Base-by-base conservation (phyloP, 805 yeast genomes). In the Sungouiozyma intestinalis region DNA sequence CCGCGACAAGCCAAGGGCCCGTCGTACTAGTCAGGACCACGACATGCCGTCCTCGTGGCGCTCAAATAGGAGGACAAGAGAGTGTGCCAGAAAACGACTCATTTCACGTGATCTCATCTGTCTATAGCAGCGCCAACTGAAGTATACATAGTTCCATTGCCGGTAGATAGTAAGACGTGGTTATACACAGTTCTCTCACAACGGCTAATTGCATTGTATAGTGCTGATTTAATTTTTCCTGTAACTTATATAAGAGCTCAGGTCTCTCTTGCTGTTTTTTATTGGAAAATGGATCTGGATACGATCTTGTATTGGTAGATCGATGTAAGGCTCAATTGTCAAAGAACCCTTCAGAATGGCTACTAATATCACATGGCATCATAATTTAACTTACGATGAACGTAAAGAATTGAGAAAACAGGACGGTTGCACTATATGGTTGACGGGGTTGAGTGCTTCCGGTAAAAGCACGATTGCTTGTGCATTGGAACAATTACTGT, bases 381-480 rank as follows among this genome's bases (percentile, higher is more conserved):
- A 77, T 52, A 90, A 92, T 58, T 69, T 90, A 53, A 79, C 92
- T 17, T 86, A 82, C 63, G 79, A 71, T 16, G 95, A 90, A 67
- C 83, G 97, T 57, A 66, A 75, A 38, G 65, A 61, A 21, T 66
- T 84, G 43, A 76, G 85, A 47, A 78, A 79, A 45, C 97, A 88
- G 67, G 71, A 73, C 40, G 97, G 97, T 38, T 81, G 83, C 44
- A 90, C 97, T 17, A 71, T 90, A 36, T 90, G 97, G 97, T 72
- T 90, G 53, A 90, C 97, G 13, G 97, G 97, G 4, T 72, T 90
- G 48, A 83, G 94, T 50, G 97, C 97, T 8, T 82, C 94, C 40
- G 97, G 97, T 45, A 90, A 90, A 64, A 78, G 87, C 55, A 90
- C 97, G 39, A 82, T 90, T 57, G 97, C 97, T 1, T 85, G 95